A percentile compares a stretch with the other conserved stretches of the same genome.
Conservation (phyloP, 2,329 filamentous ascomycete species). For the Verticillium longisporum region DNA sequence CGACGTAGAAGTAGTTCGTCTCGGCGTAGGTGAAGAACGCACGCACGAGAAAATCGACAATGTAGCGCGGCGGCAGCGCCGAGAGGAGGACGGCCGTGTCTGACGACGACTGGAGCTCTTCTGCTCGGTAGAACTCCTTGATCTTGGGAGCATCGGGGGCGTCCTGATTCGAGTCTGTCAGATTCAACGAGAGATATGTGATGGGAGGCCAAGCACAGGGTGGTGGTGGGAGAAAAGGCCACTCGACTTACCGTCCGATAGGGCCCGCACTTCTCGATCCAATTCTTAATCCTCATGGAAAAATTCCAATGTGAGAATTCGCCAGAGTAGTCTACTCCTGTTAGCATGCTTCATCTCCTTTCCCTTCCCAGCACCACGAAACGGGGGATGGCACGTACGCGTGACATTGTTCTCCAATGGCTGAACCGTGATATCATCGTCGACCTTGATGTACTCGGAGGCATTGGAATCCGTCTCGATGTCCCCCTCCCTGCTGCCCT, state of each 20-base stretch:
- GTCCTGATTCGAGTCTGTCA: background rate
- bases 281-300: constrained; percentile 42
- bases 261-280: constrained; percentile 31
- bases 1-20: constrained; percentile 42
- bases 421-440: constrained; percentile 29
- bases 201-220: background rate
- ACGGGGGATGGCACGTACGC: constrained; percentile 30
- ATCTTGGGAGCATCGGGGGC: constrained; percentile 18
- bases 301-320: constrained; percentile 49
- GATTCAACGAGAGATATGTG: background rate
- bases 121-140: constrained; percentile 36
- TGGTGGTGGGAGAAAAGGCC: background rate
- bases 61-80: constrained; percentile 37
- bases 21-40: constrained; percentile 41
- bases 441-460: constrained; percentile 6
- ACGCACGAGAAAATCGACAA: constrained; percentile 38
- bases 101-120: constrained; percentile 34
- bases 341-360: background rate
- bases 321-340: constrained; percentile 39
- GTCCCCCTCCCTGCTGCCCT: background rate
- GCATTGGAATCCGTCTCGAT: background rate
- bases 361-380: background rate
- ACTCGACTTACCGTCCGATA: constrained; percentile 8
- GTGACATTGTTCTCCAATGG: constrained; percentile 32
- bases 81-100: constrained; percentile 29